Conservation (phyloP, 2,329 filamentous ascomycete genomes). For the Cordyceps sp. region DNA sequence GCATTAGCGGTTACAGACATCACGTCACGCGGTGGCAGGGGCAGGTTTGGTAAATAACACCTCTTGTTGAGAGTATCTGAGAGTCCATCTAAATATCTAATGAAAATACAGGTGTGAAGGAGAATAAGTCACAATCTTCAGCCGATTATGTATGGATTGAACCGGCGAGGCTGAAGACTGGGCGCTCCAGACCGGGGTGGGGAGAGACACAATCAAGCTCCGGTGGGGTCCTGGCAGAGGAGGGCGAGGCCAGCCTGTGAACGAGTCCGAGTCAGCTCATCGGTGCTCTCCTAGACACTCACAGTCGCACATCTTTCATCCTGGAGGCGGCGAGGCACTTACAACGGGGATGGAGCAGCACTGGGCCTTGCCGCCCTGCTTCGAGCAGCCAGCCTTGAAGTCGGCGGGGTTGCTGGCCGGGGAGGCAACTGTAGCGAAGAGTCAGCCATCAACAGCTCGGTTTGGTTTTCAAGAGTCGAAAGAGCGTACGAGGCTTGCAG, state of each 20-base stretch:
- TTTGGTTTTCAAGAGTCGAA: neutral
- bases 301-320: neutral
- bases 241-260: neutral
- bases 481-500: neutral
- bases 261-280: no score
- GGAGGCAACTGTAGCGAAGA: neutral
- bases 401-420: neutral
- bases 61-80: neutral
- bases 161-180: no score
- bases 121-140: neutral
- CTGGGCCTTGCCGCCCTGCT: neutral
- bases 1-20: neutral
- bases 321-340: neutral
- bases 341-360: conserved; percentile 1
- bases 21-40: no score
- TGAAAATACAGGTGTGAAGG: neutral
- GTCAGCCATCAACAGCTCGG: no score
- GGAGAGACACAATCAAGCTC: neutral
- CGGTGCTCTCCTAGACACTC: neutral
- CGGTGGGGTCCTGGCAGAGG: neutral
- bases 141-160: neutral
- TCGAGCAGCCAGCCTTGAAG: neutral
- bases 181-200: neutral
- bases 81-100: neutral
- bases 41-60: neutral